Base-by-base conservation (phyloP, 2,329 filamentous ascomycete species). In the Rhinocladiella mackenziei region DNA sequence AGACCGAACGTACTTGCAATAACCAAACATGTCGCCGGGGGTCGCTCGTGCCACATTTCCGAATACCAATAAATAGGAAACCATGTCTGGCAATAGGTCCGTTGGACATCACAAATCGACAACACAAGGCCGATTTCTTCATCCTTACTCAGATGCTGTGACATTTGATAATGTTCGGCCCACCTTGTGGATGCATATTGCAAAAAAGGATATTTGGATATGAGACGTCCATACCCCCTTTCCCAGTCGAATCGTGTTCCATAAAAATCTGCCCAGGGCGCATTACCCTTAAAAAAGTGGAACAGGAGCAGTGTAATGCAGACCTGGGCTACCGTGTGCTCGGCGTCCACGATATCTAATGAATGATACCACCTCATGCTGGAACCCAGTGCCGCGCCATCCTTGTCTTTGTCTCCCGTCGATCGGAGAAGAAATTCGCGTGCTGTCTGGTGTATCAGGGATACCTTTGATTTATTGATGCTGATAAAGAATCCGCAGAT, bases 391-490 rank as follows among this genome's bases (percentile, higher is more conserved):
- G 11, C 11, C 11, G 23, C 23, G 23, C 23, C 23, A 11, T 26
- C 11, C 23, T 11, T 7, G 23, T 7, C 23, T 11, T 9, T 62
- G 58, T 33, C 65, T 62, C 23, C 23, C 7, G 23, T n/a, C 7
- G 23, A 7, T 7, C 8, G 8, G 11, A 47, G 7, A 2, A 69
- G 43, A 45, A 67, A 68, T 31, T 67, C 64, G 39, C 56, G 65
- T 0, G 64, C 66, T 1, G 66, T 69, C 46, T 70, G 63, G 23
- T 69, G 66, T 20, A 70, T 51, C 3, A 70, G 53, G 48, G 64
- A 69, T 3, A 70, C 50, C 35, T 46, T 59, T 3, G 42, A 49
- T 30, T 65, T 50, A 1, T 60, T 45, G 13, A 69, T 51, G 14
- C 39, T 56, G 2, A 70, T 50, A 38, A 69, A 67, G 5, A 67